A percentile compares a stretch with the other conserved stretches of the same genome.
phyloP scores from a whole-genome alignment of 1,284 basidiomycete genomes.

The Schizophyllum commune region DNA sequence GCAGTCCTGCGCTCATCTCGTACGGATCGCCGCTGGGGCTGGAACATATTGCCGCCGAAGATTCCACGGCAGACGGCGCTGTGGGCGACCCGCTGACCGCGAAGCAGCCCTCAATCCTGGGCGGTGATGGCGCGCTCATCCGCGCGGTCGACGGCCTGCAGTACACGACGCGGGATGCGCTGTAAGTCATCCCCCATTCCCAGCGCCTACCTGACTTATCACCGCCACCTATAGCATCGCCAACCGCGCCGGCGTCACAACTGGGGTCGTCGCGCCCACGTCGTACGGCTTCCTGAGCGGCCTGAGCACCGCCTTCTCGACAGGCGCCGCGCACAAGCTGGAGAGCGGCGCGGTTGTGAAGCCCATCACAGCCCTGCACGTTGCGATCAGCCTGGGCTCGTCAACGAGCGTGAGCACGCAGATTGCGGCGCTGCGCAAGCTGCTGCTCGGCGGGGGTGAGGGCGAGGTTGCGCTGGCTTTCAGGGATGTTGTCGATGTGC shows the following conservation, averaged over 20 bases:
- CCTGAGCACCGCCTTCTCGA: conserved; percentile 58
- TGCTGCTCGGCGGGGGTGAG: conserved; percentile 33
- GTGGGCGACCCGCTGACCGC: conserved; percentile 41
- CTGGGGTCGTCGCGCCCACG: conserved; percentile 57
- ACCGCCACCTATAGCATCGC: conserved; percentile 37
- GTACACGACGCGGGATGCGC: conserved; percentile 61
- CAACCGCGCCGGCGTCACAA: conserved; percentile 58
- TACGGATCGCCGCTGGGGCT: conserved; percentile 11
- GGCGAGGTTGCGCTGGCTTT: conserved; percentile 28
- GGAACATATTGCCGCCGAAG: conserved; percentile 11
- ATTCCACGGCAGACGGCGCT: conserved; percentile 60
- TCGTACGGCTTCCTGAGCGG: conserved; percentile 55
- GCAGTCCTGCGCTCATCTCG: conserved; percentile 10
- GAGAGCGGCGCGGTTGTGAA: conserved; percentile 55
- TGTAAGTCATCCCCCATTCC: conserved; percentile 35
- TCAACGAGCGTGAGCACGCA: conserved; percentile 57
- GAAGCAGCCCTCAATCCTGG: conserved; percentile 36
- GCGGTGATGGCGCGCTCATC: conserved; percentile 45
- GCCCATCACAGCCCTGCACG: conserved; percentile 62
- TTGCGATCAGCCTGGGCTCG: conserved; percentile 39
- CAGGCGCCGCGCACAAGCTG: conserved; percentile 56
- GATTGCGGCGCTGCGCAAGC: conserved; percentile 57
- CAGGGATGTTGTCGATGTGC: neutral
- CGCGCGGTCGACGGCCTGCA: conserved; percentile 68
- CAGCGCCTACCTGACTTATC: neutral